Evolutionary conservation across 2,329 filamentous ascomycete genomes (phyloP), one percentile per base, ranked within the genome.

Genomic region (Hansfordia pulvinata): DNA sequence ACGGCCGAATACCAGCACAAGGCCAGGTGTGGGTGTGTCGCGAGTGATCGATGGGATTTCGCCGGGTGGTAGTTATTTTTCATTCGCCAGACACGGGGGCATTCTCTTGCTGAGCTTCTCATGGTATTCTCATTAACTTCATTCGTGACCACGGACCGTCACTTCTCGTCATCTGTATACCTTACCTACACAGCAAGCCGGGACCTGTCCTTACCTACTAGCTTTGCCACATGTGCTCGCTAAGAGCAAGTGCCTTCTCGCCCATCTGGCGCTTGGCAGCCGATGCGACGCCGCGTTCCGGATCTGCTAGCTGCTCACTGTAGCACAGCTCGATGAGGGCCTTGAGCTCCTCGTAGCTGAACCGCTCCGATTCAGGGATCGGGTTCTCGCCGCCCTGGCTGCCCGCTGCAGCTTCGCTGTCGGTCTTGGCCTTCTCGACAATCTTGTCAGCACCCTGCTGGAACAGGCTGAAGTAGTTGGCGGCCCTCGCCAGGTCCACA

Each of bases 211-310:
- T n/a, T n/a, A n/a, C n/a, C n/a, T n/a, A n/a, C n/a, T 40, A 66
- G 31, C 53, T 62, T 51, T 76, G 67, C 73, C 72, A 82, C 69
- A 80, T 72, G 40, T 74, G 63, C 58, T 85, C 79, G 41, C 73
- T 79, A 40, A 86, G 54, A 39, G 67, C 69, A 33, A 80, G 50
- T 42, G 81, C 49, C 56, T 77, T 75, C 41, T 82, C 77, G 30
- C 70, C 75, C 64, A 84, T 64, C 43, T 68, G 64, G 44, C 78
- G 62, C 58, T 69, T 74, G 3, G 78, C 79, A 32, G 70, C 67
- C 13, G 71, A 62, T 23, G 64, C 67, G 30, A 81, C 69, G 17
- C 80, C 76, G 37, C 80, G 58, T 52, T 80, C 70, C 26, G 72
- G 65, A 38, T 76, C 74, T 6, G 64, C 64, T 36, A 81, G 46